phyloP scores from a whole-genome alignment of 208 protist species.

The Leptomonas pyrrhocoris region DNA sequence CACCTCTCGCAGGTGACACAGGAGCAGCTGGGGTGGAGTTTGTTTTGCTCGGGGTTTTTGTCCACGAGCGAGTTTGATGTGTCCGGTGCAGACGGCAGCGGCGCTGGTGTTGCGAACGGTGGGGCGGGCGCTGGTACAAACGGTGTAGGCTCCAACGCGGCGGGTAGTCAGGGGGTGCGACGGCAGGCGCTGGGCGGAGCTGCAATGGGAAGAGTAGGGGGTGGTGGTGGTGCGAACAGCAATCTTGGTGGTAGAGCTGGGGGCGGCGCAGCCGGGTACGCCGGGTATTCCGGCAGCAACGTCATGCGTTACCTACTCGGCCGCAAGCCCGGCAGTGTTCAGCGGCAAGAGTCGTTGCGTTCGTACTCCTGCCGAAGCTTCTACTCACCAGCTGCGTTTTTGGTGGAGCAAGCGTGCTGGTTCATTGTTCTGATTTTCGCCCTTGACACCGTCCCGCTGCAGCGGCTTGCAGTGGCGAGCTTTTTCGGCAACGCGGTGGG shows the following conservation, averaged over 20 bases:
- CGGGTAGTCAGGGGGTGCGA: slow-evolving; percentile 4
- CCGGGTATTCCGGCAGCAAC: slow-evolving; percentile 10
- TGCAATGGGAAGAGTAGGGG: not conserved
- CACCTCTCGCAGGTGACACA: slow-evolving; percentile 36
- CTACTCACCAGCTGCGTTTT: slow-evolving; percentile 40
- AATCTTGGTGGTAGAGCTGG: not conserved
- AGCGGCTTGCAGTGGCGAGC: slow-evolving; percentile 32
- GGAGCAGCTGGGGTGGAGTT: slow-evolving; percentile 38
- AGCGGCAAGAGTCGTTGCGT: slow-evolving; percentile 32
- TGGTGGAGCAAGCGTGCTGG: slow-evolving; percentile 42
- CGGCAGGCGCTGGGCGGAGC: slow-evolving; percentile 3
- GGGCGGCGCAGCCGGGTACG: not conserved
- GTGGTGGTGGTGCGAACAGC: not conserved
- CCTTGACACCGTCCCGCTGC: slow-evolving; percentile 27
- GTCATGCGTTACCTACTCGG: slow-evolving; percentile 32
- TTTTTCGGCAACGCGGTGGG: slow-evolving; percentile 27
- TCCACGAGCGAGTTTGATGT: slow-evolving; percentile 13
- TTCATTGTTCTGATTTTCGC: slow-evolving; percentile 20
- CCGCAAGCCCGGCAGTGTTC: slow-evolving; percentile 2
- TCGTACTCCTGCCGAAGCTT: slow-evolving; percentile 35
- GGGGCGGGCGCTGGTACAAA: not conserved
- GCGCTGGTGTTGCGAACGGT: not conserved
- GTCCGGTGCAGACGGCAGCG: slow-evolving; percentile 5
- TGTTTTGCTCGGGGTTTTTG: slow-evolving; percentile 27
- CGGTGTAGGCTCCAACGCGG: not conserved